These are phyloP conservation scores for Chernovozyma aurita DNA, from an alignment of 1,139 yeast genomes.

Conservation along the genomic window DNA sequence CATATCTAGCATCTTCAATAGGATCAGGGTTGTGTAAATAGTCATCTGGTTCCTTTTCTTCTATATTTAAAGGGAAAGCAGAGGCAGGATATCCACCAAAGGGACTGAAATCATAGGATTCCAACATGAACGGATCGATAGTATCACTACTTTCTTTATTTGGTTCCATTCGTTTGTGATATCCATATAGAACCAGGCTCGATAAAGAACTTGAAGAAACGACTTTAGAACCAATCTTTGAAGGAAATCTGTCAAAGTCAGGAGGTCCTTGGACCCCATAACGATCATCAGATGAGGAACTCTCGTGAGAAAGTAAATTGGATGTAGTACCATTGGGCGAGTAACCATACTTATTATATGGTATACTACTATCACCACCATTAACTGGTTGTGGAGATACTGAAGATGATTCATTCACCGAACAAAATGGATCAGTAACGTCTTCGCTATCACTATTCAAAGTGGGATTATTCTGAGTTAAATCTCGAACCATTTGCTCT, in stretches of 20 bases:
- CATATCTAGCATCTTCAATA: constrained; percentile 75
- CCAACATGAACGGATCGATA: constrained; percentile 8
- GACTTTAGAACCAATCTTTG: constrained; percentile 22
- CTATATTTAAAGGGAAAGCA: constrained; percentile 78
- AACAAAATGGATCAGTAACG: background rate
- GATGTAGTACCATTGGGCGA: constrained; percentile 15
- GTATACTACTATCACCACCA: background rate
- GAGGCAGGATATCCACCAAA: constrained; percentile 94
- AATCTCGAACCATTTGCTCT: constrained; percentile 1
- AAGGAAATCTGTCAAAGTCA: constrained; percentile 27
- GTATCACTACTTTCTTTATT: constrained; percentile 11
- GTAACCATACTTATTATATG: constrained; percentile 7
- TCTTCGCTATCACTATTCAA: background rate
- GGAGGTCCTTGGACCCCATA: constrained; percentile 6
- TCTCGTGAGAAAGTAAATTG: constrained; percentile 13
- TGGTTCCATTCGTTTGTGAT: background rate
- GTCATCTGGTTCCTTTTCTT: constrained; percentile 90
- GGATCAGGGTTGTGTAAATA: constrained; percentile 93
- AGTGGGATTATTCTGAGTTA: constrained; percentile 1
- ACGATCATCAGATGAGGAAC: constrained; percentile 7
- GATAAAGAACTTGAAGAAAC: constrained; percentile 25
- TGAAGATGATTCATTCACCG: background rate
- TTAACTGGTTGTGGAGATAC: background rate
- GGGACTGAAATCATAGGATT: constrained; percentile 53
- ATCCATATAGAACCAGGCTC: constrained; percentile 10